Percentiles rank a stretch among this genome's conserved stretches.
These are phyloP conservation scores for Talaromyces thailandensis DNA, from an alignment of 495 filamentous ascomycete species.

Conservation along the genomic window DNA sequence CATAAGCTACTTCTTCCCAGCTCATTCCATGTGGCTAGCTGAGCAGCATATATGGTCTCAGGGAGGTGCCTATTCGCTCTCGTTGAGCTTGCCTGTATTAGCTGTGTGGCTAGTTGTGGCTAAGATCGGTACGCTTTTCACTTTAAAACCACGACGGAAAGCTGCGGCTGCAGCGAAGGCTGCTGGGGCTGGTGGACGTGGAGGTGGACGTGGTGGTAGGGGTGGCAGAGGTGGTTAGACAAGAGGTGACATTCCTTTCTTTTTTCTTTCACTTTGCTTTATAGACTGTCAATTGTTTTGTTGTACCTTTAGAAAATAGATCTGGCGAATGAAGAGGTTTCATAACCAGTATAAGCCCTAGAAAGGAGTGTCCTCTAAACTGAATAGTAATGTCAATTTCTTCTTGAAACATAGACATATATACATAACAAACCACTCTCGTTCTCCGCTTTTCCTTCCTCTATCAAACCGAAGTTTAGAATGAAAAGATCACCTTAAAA, in stretches of 20 bases:
- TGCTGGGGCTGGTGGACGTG: neutral
- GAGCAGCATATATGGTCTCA: neutral
- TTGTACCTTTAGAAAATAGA: neutral
- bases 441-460: neutral
- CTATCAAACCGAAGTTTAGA: neutral
- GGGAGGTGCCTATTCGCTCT: neutral
- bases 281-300: neutral
- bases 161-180: neutral
- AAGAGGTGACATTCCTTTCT: neutral
- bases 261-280: neutral
- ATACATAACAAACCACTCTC: neutral
- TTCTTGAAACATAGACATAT: neutral
- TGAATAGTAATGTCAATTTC: neutral
- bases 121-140: neutral
- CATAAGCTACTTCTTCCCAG: neutral
- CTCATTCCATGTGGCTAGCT: neutral
- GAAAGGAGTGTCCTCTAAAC: neutral
- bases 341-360: neutral
- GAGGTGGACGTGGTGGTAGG: neutral
- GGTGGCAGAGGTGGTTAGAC: neutral
- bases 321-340: neutral
- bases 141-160: neutral
- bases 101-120: neutral
- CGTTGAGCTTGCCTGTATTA: neutral
- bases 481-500: slow-evolving; percentile 21